Evolutionary conservation across 2,329 filamentous ascomycete species (phyloP).

Genomic region (Monilinia fructicola): DNA sequence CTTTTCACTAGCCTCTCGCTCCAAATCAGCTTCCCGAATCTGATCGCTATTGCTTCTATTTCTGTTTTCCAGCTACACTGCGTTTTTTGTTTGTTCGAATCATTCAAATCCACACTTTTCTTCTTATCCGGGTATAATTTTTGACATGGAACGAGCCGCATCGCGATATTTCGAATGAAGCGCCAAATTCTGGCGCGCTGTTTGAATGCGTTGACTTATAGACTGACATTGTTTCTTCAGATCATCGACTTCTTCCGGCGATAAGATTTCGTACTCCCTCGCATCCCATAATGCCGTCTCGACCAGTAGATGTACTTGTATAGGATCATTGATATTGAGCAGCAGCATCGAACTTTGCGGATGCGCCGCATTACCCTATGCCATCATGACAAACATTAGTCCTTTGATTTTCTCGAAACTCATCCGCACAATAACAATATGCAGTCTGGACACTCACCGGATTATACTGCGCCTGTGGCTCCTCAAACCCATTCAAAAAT

Average conservation of each 20-base stretch:
- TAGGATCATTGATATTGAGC: conserved; percentile 65
- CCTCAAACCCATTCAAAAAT: conserved; percentile 54
- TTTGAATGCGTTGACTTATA: conserved; percentile 74
- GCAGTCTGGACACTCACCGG: conserved; percentile 46
- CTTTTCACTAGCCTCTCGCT: conserved; percentile 70
- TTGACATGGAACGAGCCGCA: conserved; percentile 82
- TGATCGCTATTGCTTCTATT: conserved; percentile 46
- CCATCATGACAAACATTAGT: conserved; percentile 16
- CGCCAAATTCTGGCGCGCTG: conserved; percentile 76
- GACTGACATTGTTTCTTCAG: conserved; percentile 83
- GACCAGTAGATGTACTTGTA: conserved; percentile 87
- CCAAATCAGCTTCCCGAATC: conserved; percentile 63
- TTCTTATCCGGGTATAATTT: conserved; percentile 68
- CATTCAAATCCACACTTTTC: conserved; percentile 49
- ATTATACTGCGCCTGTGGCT: conserved; percentile 55
- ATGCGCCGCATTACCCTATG: conserved; percentile 52
- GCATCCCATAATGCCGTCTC: conserved; percentile 92
- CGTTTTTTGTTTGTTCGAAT: conserved; percentile 49
- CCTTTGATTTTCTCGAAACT: not conserved
- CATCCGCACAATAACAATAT: not conserved
- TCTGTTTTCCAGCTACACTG: conserved; percentile 47
- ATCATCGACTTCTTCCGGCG: conserved; percentile 86
- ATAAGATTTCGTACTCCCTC: conserved; percentile 78
- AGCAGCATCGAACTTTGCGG: conserved; percentile 56
- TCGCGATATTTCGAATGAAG: conserved; percentile 94